These are phyloP conservation scores for Penicillium janthinellum DNA, from an alignment of 2,329 filamentous ascomycete genomes.

Conservation along the genomic window DNA sequence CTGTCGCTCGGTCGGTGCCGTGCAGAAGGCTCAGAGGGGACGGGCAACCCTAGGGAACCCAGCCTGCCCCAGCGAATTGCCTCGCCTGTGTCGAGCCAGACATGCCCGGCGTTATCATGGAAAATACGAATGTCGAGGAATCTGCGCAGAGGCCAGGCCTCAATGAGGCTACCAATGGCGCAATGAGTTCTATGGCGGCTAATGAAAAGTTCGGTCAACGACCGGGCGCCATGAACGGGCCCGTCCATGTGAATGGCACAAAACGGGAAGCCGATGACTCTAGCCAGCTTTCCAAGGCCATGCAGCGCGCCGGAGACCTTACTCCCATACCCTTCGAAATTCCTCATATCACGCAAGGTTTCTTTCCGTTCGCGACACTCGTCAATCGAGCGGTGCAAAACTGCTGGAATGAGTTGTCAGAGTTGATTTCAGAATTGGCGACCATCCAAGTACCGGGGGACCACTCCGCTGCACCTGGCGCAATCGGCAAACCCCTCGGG, in stretches of 20 bases:
- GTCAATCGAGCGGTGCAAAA: slow-evolving; percentile 79
- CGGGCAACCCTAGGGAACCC: slow-evolving; percentile 20
- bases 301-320: slow-evolving; percentile 7
- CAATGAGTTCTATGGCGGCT: slow-evolving; percentile 17
- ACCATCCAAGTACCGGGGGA: slow-evolving; percentile 62
- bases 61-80: slow-evolving; percentile 12
- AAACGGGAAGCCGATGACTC: slow-evolving; percentile 15
- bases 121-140: slow-evolving; percentile 36
- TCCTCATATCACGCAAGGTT: slow-evolving; percentile 72
- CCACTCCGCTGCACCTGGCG: slow-evolving; percentile 16
- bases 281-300: slow-evolving; percentile 15
- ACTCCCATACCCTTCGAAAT: slow-evolving; percentile 51
- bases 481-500: slow-evolving; percentile 34
- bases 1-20: slow-evolving; percentile 28
- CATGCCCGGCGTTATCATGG: slow-evolving; percentile 49
- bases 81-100: slow-evolving; percentile 21
- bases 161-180: slow-evolving; percentile 30
- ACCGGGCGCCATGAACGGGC: slow-evolving; percentile 26
- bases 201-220: slow-evolving; percentile 19
- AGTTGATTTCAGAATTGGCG: slow-evolving; percentile 69
- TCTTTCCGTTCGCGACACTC: slow-evolving; percentile 73
- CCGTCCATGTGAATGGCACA: slow-evolving; percentile 32
- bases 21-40: slow-evolving; percentile 35
- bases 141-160: slow-evolving; percentile 26
- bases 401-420: slow-evolving; percentile 75